Base-by-base conservation (phyloP, 2,329 filamentous ascomycete species). In the Aspergillus sp. region DNA sequence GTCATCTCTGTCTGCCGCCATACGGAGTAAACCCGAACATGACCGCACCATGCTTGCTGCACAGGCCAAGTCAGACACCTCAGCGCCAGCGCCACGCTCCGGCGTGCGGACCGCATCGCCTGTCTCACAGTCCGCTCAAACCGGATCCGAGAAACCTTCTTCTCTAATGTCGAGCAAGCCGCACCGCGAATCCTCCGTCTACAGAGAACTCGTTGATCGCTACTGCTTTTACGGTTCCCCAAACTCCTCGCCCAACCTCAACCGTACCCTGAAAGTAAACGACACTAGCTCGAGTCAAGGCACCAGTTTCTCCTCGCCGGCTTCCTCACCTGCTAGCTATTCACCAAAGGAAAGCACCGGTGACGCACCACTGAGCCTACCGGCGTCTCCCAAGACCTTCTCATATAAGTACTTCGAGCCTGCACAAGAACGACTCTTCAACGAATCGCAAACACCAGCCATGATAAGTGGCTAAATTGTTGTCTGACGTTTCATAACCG, bases 171-270 rank as follows among this genome's bases (percentile, higher is more conserved):
- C 84, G 45, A 85, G 86, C 72, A 87, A 89, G 72, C 88, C 89
- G 49, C 84, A 86, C 72, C 89, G 97, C 68, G 87, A 93, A 63
- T 96, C 93, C 66, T 89, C 92, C 63, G 93, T 94, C 63, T 98
- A 99, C 77, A 92, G 96, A 80, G 95, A 99, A 80, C 86, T 99
- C 68, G 91, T 99, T 78, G 93, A 96, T 83, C 97, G 96, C 83
- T 99, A 97, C 85, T 99, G 95, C 85, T 99, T 98, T 87, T 85
- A 81, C 76, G 83, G 83, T 60, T 83, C 82, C 57, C 74, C 77
- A 41, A 81, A 80, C 71, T 73, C 71, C 46, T 76, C 78, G 19
- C 51, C 55, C 11, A 60, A 59, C 4, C 46, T 41, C 11, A 54
- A 48, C 34, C 52, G 43, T 22, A 46, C 58, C 3, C 55, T 54